Conservation (phyloP, 441 rosid genomes). For the Hypseocharis bilobata region DNA sequence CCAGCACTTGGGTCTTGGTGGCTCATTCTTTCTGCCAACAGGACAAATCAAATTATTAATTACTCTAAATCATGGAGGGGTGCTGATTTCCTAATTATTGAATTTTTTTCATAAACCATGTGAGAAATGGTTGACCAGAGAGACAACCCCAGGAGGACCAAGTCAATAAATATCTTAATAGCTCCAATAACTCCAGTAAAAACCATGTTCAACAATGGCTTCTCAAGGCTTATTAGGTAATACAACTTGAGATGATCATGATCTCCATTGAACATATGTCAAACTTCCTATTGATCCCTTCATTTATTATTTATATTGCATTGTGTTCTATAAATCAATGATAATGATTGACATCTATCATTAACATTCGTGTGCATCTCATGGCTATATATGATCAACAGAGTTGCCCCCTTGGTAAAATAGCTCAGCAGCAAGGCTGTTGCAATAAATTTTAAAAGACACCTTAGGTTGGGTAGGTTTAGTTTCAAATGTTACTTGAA, state of each 20-base stretch:
- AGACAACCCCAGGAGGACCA: not conserved
- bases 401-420: not conserved
- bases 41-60: not conserved
- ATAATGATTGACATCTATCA: not conserved
- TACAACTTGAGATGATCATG: too few relatives aligned
- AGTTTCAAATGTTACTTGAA: too few relatives aligned
- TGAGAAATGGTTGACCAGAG: not conserved
- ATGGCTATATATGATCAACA: not conserved
- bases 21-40: conserved; percentile 46
- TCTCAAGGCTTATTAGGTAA: not conserved
- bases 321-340: not conserved
- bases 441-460: not conserved
- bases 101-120: too few relatives aligned
- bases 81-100: not conserved
- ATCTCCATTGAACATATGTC: not conserved
- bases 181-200: not conserved
- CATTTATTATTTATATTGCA: not conserved
- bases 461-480: too few relatives aligned
- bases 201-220: not conserved
- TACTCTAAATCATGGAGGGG: not conserved
- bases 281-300: not conserved
- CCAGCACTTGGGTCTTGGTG: conserved; percentile 65
- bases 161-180: not conserved
- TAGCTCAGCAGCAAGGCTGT: not conserved
- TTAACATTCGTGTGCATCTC: not conserved